Conservation (phyloP, 2,329 filamentous ascomycete species). For the Arthroderma uncinatum region DNA sequence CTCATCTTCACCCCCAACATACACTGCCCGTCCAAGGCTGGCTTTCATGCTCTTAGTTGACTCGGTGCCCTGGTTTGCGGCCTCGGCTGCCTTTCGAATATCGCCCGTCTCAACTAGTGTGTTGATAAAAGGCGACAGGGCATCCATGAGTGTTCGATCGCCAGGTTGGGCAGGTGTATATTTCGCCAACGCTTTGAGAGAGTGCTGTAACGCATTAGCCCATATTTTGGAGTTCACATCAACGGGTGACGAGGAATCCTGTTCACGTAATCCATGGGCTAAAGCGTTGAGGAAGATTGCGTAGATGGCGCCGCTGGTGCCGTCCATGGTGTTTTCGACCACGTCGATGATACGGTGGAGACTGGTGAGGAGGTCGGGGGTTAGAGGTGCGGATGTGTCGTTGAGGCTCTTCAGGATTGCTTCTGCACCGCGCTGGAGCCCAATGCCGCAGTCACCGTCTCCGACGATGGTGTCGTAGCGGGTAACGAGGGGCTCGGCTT, state of each 20-base stretch:
- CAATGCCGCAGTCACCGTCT: constrained; percentile 82
- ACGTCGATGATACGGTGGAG: constrained; percentile 50
- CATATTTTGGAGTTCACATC: constrained; percentile 43
- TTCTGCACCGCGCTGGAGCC: constrained; percentile 77
- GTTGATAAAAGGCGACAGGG: constrained; percentile 76
- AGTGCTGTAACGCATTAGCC: constrained; percentile 59
- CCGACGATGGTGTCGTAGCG: constrained; percentile 70
- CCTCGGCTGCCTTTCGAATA: constrained; percentile 61
- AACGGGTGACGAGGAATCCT: constrained; percentile 37
- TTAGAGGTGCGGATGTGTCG: constrained; percentile 31
- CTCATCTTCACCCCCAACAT: constrained; percentile 56
- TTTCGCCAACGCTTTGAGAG: constrained; percentile 57
- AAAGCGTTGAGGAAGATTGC: constrained; percentile 87
- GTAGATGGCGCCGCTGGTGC: constrained; percentile 64
- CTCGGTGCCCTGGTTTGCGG: constrained; percentile 64
- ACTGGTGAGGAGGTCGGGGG: constrained; percentile 49
- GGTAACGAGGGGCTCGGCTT: constrained; percentile 54
- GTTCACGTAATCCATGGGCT: constrained; percentile 52
- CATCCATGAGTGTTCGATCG: constrained; percentile 83
- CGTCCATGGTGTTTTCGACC: constrained; percentile 61
- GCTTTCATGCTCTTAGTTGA: constrained; percentile 87
- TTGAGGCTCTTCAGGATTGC: constrained; percentile 38
- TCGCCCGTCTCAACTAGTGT: constrained; percentile 54
- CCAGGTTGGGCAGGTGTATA: constrained; percentile 87
- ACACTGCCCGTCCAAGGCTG: constrained; percentile 71